Conservation (phyloP, 352 stramenopile species). For the Phytopythium ostracodes region DNA sequence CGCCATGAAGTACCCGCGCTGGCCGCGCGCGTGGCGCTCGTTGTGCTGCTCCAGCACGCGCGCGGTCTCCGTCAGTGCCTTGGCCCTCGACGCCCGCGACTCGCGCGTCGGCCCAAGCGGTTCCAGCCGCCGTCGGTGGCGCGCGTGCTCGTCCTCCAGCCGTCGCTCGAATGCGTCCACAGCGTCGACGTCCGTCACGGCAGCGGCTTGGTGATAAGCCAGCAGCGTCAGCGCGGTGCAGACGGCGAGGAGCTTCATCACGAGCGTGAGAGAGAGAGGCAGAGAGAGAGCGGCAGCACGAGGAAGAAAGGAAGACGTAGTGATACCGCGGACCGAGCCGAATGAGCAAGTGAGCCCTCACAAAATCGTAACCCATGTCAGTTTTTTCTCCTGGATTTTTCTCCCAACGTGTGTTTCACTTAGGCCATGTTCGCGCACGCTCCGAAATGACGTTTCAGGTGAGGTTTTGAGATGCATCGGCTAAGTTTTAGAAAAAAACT, state of each 20-base stretch:
- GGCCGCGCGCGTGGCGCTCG: conserved; percentile 15
- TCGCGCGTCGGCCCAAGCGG: conserved; percentile 38
- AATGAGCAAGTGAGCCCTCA: too few relatives aligned
- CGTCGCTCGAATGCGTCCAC: conserved; percentile 20
- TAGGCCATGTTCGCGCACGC: too few relatives aligned
- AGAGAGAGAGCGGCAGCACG: too few relatives aligned
- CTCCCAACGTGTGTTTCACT: too few relatives aligned
- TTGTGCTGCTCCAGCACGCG: conserved; percentile 35
- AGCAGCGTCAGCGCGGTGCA: neutral
- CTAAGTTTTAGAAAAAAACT: too few relatives aligned
- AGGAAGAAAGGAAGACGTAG: neutral
- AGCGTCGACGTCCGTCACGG: neutral
- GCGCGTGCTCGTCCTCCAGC: conserved; percentile 10
- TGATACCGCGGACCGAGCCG: neutral
- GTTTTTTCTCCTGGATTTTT: conserved; percentile 2
- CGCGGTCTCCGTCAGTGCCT: conserved; percentile 38
- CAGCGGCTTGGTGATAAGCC: neutral
- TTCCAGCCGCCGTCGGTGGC: conserved; percentile 16
- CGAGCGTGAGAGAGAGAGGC: neutral
- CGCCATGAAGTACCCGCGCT: conserved; percentile 44
- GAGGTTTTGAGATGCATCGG: too few relatives aligned
- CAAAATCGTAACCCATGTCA: conserved; percentile 1
- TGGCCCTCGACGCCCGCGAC: conserved; percentile 34
- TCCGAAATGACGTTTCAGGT: too few relatives aligned
- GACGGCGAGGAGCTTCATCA: conserved; percentile 3